These are phyloP conservation scores for Phytopythium delawarense DNA, from an alignment of 352 stramenopile genomes.

Conservation along the genomic window DNA sequence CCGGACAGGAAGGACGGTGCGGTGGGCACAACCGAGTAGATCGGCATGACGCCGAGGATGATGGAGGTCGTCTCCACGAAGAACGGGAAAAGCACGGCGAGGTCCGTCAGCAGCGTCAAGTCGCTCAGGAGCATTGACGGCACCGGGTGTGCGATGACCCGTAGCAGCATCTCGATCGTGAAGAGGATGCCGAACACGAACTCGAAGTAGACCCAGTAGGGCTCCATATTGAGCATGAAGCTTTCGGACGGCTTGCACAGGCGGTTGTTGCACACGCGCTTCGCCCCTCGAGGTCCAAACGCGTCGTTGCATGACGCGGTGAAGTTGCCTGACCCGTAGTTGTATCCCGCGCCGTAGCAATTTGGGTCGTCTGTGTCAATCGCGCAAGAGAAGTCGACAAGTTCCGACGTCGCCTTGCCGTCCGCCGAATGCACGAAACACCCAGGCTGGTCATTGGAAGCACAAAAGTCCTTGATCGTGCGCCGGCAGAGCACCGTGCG, in stretches of 20 bases:
- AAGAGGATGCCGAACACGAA: slow-evolving; percentile 37
- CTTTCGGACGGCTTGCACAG: slow-evolving; percentile 33
- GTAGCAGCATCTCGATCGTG: slow-evolving; percentile 31
- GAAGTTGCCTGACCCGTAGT: slow-evolving; percentile 31
- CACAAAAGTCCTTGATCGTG: slow-evolving; percentile 37
- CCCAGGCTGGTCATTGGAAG: slow-evolving; percentile 20
- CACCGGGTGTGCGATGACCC: slow-evolving; percentile 22
- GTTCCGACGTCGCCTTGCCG: slow-evolving; percentile 11
- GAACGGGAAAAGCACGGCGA: slow-evolving; percentile 33
- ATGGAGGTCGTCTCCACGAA: slow-evolving; percentile 25
- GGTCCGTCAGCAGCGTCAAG: slow-evolving; percentile 12
- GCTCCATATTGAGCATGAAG: slow-evolving; percentile 45
- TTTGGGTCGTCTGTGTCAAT: slow-evolving; percentile 8
- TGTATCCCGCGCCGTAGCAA: slow-evolving; percentile 26
- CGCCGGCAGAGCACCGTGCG: slow-evolving; percentile 33
- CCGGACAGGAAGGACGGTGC: slow-evolving; percentile 38
- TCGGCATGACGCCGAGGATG: slow-evolving; percentile 17
- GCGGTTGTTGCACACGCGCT: slow-evolving; percentile 36
- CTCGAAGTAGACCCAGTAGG: slow-evolving; percentile 47
- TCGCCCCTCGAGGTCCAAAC: slow-evolving; percentile 17
- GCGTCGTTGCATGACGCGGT: slow-evolving; percentile 15
- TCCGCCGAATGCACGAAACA: slow-evolving; percentile 30
- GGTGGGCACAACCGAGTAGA: slow-evolving; percentile 31
- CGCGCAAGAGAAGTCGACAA: slow-evolving; percentile 27
- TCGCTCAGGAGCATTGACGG: slow-evolving; percentile 25